Base-by-base conservation (phyloP, 768 basidiomycete species). In the Mycena indigotica region DNA sequence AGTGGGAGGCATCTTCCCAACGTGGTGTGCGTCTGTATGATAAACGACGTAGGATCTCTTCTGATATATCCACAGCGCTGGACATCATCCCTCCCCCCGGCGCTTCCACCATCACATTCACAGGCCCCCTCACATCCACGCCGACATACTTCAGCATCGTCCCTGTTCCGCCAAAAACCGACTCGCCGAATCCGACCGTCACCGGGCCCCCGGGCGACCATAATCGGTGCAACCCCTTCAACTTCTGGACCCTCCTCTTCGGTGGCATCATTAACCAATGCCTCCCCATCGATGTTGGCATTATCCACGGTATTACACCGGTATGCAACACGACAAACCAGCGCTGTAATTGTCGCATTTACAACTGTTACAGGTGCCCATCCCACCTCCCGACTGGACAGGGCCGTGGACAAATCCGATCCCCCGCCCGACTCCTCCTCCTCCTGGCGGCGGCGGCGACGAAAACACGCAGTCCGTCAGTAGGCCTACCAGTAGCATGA, bases 141-240 rank as follows among this genome's bases (percentile, higher is more conserved):
- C 39, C 51, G 10, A 58, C 56, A 5, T 58, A 28, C 21, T 23
- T 52, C 23, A 23, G 19, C 17, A 28, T 17, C 4, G 52, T 50
- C n/a, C n/a, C 44, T 4, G 52, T 58, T 0, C 57, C 52, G 16
- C 16, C 57, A 2, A 5, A 39, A 3, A 23, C 38, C 4, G 38
- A 52, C 19, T 38, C 57, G 4, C 57, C 57, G 3, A 30, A 13
- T 8, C 13, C 3, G 2, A 49, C 5, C 23, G 30, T 54, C 5
- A 46, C 29, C 10, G 57, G 57, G 2, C 57, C 57, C 6, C 52
- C 52, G 6, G 57, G 52, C 19, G 57, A 58, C 46, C 28, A 54
- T 16, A 48, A 52, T 25, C 52, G 57, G 3, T 58, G 56, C 46
- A 32, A 53, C 32, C 21, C 12, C 16, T 2, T 6, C 19, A 54